phyloP scores from a whole-genome alignment of 768 basidiomycete species.

The Tubosaeta sp. region DNA sequence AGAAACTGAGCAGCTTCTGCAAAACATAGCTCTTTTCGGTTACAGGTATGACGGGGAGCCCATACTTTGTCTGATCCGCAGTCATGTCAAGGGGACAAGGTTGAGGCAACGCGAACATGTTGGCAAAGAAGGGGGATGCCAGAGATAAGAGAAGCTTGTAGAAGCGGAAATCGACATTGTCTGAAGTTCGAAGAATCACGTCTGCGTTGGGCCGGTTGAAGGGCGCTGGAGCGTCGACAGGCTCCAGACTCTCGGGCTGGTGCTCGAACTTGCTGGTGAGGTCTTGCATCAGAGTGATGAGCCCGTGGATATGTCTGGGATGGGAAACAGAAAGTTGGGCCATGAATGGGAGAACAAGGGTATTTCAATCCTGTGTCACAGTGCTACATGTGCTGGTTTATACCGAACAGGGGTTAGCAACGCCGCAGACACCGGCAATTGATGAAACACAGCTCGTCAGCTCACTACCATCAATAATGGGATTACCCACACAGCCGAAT shows the following conservation, averaged over 20 bases:
- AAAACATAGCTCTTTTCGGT: slow-evolving; percentile 42
- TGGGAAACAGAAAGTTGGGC: slow-evolving; percentile 4
- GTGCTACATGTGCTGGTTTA: slow-evolving; percentile 10
- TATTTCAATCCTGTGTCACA: background rate
- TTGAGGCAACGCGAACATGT: slow-evolving; percentile 51
- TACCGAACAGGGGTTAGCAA: slow-evolving; percentile 3
- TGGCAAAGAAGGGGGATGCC: slow-evolving; percentile 55
- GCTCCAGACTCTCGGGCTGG: slow-evolving; percentile 4
- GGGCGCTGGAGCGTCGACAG: slow-evolving; percentile 33
- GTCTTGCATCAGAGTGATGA: background rate
- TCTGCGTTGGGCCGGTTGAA: slow-evolving; percentile 50
- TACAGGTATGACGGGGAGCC: slow-evolving; percentile 43
- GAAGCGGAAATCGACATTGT: slow-evolving; percentile 47
- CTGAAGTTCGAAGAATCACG: slow-evolving; percentile 52
- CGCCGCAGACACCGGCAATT: background rate
- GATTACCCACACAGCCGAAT: background rate
- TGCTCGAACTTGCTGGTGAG: slow-evolving; percentile 2
- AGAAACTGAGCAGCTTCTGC: slow-evolving; percentile 40
- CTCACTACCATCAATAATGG: too few relatives aligned
- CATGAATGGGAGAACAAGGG: slow-evolving; percentile 3
- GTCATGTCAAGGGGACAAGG: slow-evolving; percentile 29
- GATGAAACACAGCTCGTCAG: background rate
- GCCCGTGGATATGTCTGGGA: slow-evolving; percentile 6
- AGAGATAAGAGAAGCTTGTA: slow-evolving; percentile 52
- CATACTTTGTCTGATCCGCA: slow-evolving; percentile 30